Evolutionary conservation across 1,284 basidiomycete genomes (phyloP), one percentile per base, ranked within the genome.

Genomic region (Veloboletus limbatus): DNA sequence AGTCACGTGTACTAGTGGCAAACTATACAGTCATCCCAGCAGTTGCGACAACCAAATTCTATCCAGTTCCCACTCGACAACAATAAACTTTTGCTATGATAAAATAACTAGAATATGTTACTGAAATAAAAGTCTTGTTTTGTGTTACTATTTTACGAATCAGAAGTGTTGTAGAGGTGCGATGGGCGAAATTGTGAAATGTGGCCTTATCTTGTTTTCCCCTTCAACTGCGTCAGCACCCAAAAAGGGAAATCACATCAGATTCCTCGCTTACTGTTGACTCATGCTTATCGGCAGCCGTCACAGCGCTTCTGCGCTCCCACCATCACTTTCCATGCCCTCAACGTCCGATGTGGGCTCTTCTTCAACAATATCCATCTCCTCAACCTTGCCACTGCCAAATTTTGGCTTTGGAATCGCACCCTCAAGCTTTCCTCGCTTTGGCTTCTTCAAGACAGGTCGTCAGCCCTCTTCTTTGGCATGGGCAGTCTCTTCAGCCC

Each of bases 1-100:
- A n/a, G n/a, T n/a, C n/a, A n/a, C n/a, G n/a, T n/a, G n/a, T n/a
- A n/a, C n/a, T n/a, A n/a, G n/a, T n/a, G n/a, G n/a, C n/a, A n/a
- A n/a, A n/a, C n/a, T n/a, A n/a, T 40, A 40, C 38, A 45, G 44
- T 45, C 37, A 45, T 46, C 32, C 44, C 22, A 8, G 44, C 37
- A 40, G 24, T 40, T 46, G 38, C 6, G 24, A 39, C 44, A 40
- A 31, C 31, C n/a, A 28, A 46, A 46, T 8, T 40, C 25, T 6
- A 26, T 6, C 13, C 2, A 3, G n/a, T 20, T 35, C 25, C 4
- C 10, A 28, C 4, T 3, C 6, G 0, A 46, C 14, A 40, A 27
- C 13, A 7, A 5, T 3, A 21, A 2, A 26, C 18, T 1, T 16
- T 0, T 17, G 18, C 9, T 10, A n/a, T 6, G 1, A 38, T 27